Base-by-base conservation (phyloP, 495 filamentous ascomycete species). In the Opeltia flavorubescens region DNA sequence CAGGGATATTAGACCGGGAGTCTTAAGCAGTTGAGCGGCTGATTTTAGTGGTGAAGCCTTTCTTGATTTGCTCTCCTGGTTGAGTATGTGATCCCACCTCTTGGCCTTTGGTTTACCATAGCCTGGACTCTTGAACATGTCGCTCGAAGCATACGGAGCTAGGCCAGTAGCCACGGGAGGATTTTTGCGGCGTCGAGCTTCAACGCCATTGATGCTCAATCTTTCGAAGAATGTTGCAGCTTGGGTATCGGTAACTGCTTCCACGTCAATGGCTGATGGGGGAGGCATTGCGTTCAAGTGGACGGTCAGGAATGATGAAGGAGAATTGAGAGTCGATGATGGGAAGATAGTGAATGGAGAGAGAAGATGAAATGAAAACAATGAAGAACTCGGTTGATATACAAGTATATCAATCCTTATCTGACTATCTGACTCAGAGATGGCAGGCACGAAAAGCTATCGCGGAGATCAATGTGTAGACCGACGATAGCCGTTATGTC, bases 1-100 rank as follows among this genome's bases (percentile, higher is more conserved):
- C 11, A 98, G 78, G 4, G 85, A 91, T 60, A 98, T 89, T 43
- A 83, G 51, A 4, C 75, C 77, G 66, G 41, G n/a, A 17, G 34
- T 12, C 29, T 12, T 50, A 13, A 21, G 4, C 24, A 31, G 2
- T 4, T 24, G 18, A 17, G 26, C 34, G 18, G 2, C 23, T 5
- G n/a, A 24, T 1, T 39, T 21, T 9, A 29, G n/a, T 5, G 5
- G 20, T 18, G 13, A 36, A 2, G 50, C 33, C 30, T 51, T 47
- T 41, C 80, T 66, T 28, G 68, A 54, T 29, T 61, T 57, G 49
- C 67, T 68, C 56, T 89, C 84, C 11, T 61, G 42, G 43, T 58
- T 81, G 34, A 43, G 77, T 81, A 71, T 65, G 89, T 85, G 76
- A 59, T 95, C 84, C 80, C 84, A 94, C 53, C 81, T 66, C 64